A percentile compares a stretch with the other conserved stretches of the same genome.
These are phyloP conservation scores for Erodium chrysanthum DNA, from an alignment of 441 rosid genomes.

Conservation along the genomic window DNA sequence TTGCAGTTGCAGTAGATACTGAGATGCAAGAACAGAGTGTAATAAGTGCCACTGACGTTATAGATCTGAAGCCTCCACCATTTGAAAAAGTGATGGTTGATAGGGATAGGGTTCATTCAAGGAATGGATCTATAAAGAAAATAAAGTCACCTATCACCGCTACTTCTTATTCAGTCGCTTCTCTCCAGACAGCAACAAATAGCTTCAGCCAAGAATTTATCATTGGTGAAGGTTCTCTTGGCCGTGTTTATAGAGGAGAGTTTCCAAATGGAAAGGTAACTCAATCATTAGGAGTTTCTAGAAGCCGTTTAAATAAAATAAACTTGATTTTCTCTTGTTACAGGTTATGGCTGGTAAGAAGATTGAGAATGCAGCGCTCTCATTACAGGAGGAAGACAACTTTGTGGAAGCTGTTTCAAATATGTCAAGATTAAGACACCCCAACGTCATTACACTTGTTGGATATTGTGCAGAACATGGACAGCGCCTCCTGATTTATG, in stretches of 20 bases:
- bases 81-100: conserved; percentile 56
- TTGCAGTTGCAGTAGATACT: conserved; percentile 20
- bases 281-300: not conserved
- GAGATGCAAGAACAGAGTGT: conserved; percentile 59
- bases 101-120: conserved; percentile 33
- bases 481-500: conserved; percentile 73
- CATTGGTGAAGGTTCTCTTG: conserved; percentile 92
- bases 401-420: conserved; percentile 66
- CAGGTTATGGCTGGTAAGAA: too few species aligned
- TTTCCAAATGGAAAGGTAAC: conserved; percentile 78
- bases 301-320: too few species aligned
- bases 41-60: conserved; percentile 53
- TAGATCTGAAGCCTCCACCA: conserved; percentile 63
- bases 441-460: conserved; percentile 67
- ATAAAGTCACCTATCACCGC: conserved; percentile 70
- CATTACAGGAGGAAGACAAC: conserved; percentile 48
- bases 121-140: conserved; percentile 60
- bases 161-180: conserved; percentile 64
- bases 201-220: conserved; percentile 87
- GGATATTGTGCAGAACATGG: conserved; percentile 96
- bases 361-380: too few species aligned
- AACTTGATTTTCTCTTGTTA: too few species aligned
- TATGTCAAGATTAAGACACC: conserved; percentile 67
- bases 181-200: conserved; percentile 78
- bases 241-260: conserved; percentile 89